phyloP scores from a whole-genome alignment of 1,139 yeast genomes.

The Chernovozyma aurita region DNA sequence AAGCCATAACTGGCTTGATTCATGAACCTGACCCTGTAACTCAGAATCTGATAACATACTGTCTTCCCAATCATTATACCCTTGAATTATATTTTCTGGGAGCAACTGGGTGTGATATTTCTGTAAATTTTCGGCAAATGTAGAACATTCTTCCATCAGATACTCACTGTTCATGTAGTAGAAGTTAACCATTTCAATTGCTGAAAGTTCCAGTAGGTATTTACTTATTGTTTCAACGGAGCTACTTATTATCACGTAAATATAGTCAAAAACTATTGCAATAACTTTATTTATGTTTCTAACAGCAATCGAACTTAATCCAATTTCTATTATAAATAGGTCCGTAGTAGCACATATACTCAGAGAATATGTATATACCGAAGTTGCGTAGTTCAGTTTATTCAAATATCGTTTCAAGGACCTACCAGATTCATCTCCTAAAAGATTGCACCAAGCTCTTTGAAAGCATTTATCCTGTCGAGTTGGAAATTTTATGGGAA shows the following conservation, averaged over 20 bases:
- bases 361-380: conserved; percentile 37
- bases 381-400: conserved; percentile 21
- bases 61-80: conserved; percentile 17
- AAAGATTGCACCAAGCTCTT: conserved; percentile 48
- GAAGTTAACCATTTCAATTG: conserved; percentile 42
- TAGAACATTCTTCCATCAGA: conserved; percentile 44
- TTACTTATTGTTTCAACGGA: conserved; percentile 8
- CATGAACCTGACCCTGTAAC: not conserved
- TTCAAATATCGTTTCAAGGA: conserved; percentile 37
- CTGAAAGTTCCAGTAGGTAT: conserved; percentile 39
- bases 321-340: conserved; percentile 42
- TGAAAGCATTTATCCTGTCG: not conserved
- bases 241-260: conserved; percentile 11
- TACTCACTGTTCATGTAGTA: conserved; percentile 30
- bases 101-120: conserved; percentile 9
- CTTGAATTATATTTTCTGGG: conserved; percentile 36
- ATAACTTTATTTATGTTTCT: conserved; percentile 24
- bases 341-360: conserved; percentile 26
- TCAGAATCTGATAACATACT: too few relatives aligned
- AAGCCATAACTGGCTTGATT: not conserved
- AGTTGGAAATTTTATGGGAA: not conserved
- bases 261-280: conserved; percentile 19
- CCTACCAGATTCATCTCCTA: conserved; percentile 56
- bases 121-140: conserved; percentile 33
- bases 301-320: conserved; percentile 40